Base-by-base conservation (phyloP, 164 flowering plant species). In the Vitis amurensis region DNA sequence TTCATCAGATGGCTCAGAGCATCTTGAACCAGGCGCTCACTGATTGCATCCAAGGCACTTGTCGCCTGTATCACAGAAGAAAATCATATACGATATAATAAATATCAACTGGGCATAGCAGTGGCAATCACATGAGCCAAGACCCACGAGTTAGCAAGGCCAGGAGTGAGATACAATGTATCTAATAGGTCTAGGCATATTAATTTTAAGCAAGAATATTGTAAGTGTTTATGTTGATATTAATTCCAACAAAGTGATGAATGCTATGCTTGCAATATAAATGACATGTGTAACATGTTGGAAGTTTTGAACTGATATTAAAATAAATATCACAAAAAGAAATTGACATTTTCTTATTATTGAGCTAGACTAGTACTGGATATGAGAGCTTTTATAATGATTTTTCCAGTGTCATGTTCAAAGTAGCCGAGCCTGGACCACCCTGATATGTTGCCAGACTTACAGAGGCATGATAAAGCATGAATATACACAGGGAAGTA, bases 11-110 rank as follows among this genome's bases (percentile, higher is more conserved):
- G 89, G 77, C 86, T 80, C 68, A 93, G 85, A 31, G 98, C 97
- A 57, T 85, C 91, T 83, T 95, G 98, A 47, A 93, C 98, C 73
- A 95, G 75, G 19, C 89, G 89, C 79, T 95, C 98, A 55, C 99
- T 93, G 7, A 85, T 88, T 49, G 98, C 83, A 77, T 95, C 98
- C 73, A 95, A 74, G 56, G 98, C 95, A 82, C 99, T 95, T 4
- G 99, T 95, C 2, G 97, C 98, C 99, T 94, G 79, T 75, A 76
- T 16, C 48, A 50, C 7, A 6, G 44, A 72, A 63, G 27, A 70
- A 11, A 23, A 68, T 13, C 16, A 31, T 9, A 12, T 4, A 52
- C 30, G 10, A 9, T 29, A 23, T 27, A 2, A 57, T 11, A 58
- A 50, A 1, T 3, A 48, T 67, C 23, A 66, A 7, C 9, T 11